Evolutionary conservation across 768 basidiomycete genomes (phyloP).

Genomic region (Pleurotus tuber-regium): DNA sequence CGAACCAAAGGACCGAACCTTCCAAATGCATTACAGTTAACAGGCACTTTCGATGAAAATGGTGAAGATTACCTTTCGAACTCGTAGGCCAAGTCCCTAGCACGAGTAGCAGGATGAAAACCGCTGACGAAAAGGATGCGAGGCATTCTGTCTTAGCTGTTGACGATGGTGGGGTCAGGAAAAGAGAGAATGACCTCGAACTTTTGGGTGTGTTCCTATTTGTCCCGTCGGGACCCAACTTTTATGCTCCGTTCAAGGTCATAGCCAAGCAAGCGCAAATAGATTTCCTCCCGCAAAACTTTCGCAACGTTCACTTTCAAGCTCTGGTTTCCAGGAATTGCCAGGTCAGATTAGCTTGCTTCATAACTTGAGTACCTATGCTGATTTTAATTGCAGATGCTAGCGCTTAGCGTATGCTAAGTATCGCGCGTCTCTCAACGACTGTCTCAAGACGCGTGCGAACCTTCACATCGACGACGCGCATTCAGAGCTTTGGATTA

Average conservation of each 20-base stretch:
- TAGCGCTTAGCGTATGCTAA: constrained; percentile 10
- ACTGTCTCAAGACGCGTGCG: background rate
- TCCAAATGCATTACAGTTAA: constrained; percentile 10
- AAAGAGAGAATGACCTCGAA: constrained; percentile 14
- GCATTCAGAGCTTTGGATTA: background rate
- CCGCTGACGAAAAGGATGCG: constrained; percentile 88
- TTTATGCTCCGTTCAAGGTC: background rate
- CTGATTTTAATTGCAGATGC: background rate
- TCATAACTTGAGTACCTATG: background rate
- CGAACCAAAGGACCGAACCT: constrained; percentile 83
- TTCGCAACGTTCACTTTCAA: no score
- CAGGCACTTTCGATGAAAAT: background rate
- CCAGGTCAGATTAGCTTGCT: background rate
- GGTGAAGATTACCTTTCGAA: constrained; percentile 66
- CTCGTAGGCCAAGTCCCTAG: constrained; percentile 80
- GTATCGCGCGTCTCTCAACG: background rate
- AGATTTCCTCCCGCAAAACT: no score
- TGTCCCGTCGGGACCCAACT: background rate
- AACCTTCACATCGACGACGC: background rate
- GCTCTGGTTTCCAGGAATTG: background rate
- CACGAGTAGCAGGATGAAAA: constrained; percentile 80
- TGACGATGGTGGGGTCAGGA: constrained; percentile 21
- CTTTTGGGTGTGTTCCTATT: constrained; percentile 17
- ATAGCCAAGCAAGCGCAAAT: background rate
- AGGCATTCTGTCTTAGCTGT: constrained; percentile 45